Evolutionary conservation across 2,329 filamentous ascomycete species (phyloP).

Genomic region (Fulvia fulva): DNA sequence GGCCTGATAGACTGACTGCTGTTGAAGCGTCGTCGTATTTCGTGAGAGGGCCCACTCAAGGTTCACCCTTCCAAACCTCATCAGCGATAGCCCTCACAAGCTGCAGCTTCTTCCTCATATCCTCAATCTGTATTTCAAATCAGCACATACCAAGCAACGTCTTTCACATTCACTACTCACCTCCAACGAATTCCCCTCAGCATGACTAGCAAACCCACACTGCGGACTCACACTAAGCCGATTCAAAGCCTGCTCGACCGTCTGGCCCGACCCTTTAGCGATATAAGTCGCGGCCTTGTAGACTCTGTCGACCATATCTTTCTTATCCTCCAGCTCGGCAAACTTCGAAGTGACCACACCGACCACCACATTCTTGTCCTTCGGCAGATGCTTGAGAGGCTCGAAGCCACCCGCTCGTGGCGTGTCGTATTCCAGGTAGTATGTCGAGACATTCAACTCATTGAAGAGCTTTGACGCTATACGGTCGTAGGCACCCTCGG

Average conservation of each 20-base stretch:
- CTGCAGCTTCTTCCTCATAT: constrained; percentile 69
- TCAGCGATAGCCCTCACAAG: constrained; percentile 69
- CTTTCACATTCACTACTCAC: neutral
- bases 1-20: neutral
- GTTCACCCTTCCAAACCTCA: constrained; percentile 63
- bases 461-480: constrained; percentile 40
- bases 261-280: constrained; percentile 59
- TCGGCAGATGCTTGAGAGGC: constrained; percentile 43
- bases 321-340: constrained; percentile 43
- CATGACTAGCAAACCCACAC: constrained; percentile 59
- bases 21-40: constrained; percentile 15
- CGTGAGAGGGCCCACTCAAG: too few relatives aligned
- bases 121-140: constrained; percentile 46
- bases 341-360: constrained; percentile 48
- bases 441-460: constrained; percentile 33
- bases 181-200: constrained; percentile 57
- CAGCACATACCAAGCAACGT: neutral
- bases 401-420: constrained; percentile 47
- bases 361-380: constrained; percentile 46
- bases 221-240: constrained; percentile 66
- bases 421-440: constrained; percentile 44
- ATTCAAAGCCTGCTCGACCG: constrained; percentile 63
- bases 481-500: constrained; percentile 45
- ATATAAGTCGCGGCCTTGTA: constrained; percentile 60
- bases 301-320: constrained; percentile 46